Evolutionary conservation across 345 rosid species (phyloP).

Genomic region (Noccaea bulbosa): DNA sequence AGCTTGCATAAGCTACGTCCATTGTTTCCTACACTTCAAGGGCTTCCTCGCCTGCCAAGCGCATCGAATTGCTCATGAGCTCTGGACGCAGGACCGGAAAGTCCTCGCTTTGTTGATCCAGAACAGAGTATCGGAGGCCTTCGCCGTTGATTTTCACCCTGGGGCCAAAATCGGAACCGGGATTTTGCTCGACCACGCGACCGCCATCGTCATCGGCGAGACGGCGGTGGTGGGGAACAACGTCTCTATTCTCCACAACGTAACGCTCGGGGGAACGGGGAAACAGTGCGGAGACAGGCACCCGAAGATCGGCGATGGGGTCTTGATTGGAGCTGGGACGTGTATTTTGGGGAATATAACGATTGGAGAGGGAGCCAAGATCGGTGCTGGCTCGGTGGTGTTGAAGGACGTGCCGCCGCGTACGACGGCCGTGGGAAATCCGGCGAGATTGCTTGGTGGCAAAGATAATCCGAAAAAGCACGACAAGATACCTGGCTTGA

Average conservation of each 20-base stretch:
- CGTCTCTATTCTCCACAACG: conserved; percentile 88
- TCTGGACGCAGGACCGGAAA: conserved; percentile 69
- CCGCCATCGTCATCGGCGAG: conserved; percentile 84
- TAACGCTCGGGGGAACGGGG: conserved; percentile 92
- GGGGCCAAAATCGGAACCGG: conserved; percentile 84
- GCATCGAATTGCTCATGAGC: conserved; percentile 76
- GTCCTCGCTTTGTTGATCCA: conserved; percentile 73
- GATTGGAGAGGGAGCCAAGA: conserved; percentile 95
- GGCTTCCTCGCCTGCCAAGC: conserved; percentile 84
- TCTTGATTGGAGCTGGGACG: conserved; percentile 89
- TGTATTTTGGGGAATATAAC: conserved; percentile 85
- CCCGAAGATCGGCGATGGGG: conserved; percentile 96
- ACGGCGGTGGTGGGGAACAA: conserved; percentile 90
- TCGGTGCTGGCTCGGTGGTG: conserved; percentile 93
- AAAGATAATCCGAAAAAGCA: conserved; percentile 75
- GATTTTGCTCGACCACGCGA: conserved; percentile 81
- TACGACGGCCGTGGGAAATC: conserved; percentile 94
- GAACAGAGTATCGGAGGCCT: conserved; percentile 73
- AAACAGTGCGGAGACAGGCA: conserved; percentile 84
- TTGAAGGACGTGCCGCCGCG: conserved; percentile 75
- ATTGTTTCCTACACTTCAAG: conserved; percentile 76
- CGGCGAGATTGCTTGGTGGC: conserved; percentile 92
- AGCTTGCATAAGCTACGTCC: conserved; percentile 76
- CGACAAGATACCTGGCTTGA: conserved; percentile 79
- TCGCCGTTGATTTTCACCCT: conserved; percentile 92